Conservation (phyloP, 805 yeast species). For the Metschnikowia lochheadii region DNA sequence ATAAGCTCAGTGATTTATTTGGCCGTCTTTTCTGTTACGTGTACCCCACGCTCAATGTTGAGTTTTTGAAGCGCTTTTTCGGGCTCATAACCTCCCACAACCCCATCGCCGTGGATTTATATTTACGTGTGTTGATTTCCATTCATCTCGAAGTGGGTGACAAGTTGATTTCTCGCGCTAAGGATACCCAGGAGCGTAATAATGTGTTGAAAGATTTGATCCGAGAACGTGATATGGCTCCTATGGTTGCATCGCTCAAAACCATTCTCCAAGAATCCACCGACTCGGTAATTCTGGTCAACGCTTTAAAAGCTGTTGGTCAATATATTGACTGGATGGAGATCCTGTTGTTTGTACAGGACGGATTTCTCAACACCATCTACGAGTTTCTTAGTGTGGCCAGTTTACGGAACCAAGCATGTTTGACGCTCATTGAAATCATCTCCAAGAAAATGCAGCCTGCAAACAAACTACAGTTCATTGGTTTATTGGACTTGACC, state of each 20-base stretch:
- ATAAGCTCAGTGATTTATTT: slow-evolving; percentile 34
- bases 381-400: slow-evolving; percentile 52
- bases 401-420: slow-evolving; percentile 54
- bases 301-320: slow-evolving; percentile 66
- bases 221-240: slow-evolving; percentile 69
- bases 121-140: slow-evolving; percentile 64
- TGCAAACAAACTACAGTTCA: slow-evolving; percentile 60
- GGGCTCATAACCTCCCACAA: slow-evolving; percentile 17
- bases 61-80: slow-evolving; percentile 31
- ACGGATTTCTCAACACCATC: slow-evolving; percentile 52
- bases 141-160: slow-evolving; percentile 94
- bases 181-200: slow-evolving; percentile 59
- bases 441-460: slow-evolving; percentile 78
- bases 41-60: slow-evolving; percentile 30
- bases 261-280: slow-evolving; percentile 39
- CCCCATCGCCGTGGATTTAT: slow-evolving; percentile 51
- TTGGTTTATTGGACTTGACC: slow-evolving; percentile 65
- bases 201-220: slow-evolving; percentile 75
- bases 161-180: slow-evolving; percentile 71
- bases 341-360: slow-evolving; percentile 64
- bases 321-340: slow-evolving; percentile 92
- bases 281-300: slow-evolving; percentile 47
- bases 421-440: slow-evolving; percentile 57
- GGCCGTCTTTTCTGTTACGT: slow-evolving; percentile 34
- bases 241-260: slow-evolving; percentile 65